Evolutionary conservation across 148 eudicot species (phyloP).

Genomic region (Rhododendron henanense): DNA sequence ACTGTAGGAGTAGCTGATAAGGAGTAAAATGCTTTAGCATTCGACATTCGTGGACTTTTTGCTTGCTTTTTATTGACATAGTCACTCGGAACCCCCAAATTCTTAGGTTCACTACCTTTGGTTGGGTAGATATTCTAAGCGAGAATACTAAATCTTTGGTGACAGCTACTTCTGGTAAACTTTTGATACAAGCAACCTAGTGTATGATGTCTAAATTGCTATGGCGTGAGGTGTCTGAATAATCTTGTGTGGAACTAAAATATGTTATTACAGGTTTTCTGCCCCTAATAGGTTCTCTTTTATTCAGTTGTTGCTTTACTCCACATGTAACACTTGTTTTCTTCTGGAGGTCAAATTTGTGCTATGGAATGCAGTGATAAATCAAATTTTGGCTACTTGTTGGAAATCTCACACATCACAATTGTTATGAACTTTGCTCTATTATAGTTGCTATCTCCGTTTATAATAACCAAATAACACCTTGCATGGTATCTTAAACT

Average conservation of each 20-base stretch:
- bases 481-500: slow-evolving; percentile 13
- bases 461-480: slow-evolving; percentile 11
- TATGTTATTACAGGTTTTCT: neutral
- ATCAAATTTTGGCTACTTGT: neutral
- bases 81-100: neutral
- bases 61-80: neutral
- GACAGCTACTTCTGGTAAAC: neutral
- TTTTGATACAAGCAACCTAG: neutral
- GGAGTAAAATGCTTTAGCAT: neutral
- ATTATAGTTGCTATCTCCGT: neutral
- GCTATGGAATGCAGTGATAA: neutral
- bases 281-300: neutral
- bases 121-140: neutral
- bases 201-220: neutral
- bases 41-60: neutral
- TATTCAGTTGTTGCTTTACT: neutral
- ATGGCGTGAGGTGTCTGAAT: neutral
- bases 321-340: neutral
- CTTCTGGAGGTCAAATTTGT: neutral
- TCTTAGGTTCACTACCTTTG: neutral
- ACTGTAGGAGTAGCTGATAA: neutral
- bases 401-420: neutral
- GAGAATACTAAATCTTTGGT: neutral
- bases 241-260: neutral
- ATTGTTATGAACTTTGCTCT: neutral